phyloP scores from a whole-genome alignment of 2,329 filamentous ascomycete species.

The Aspergillus japonicus region DNA sequence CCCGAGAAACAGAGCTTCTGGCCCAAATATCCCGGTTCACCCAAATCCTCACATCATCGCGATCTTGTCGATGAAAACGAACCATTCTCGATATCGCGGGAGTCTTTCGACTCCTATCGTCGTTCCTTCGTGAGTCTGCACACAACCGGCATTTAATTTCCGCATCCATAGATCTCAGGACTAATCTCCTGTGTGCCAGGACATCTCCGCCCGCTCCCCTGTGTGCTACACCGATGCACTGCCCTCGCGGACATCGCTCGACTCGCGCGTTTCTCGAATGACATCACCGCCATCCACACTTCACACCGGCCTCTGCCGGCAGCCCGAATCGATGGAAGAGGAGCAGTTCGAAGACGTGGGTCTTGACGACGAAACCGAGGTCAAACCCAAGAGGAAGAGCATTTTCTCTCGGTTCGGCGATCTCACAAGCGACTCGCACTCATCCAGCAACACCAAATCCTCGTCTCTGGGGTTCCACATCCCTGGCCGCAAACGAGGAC shows the following conservation, averaged over 20 bases:
- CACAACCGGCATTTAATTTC: conserved; percentile 5
- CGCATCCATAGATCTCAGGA: not conserved
- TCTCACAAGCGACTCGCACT: conserved; percentile 37
- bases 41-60: conserved; percentile 57
- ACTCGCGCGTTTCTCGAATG: conserved; percentile 67
- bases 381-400: conserved; percentile 71
- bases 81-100: conserved; percentile 89
- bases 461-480: conserved; percentile 63
- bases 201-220: conserved; percentile 85
- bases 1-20: conserved; percentile 81
- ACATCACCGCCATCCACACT: conserved; percentile 63
- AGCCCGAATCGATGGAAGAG: conserved; percentile 66
- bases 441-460: conserved; percentile 42
- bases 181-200: conserved; percentile 52
- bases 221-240: conserved; percentile 59
- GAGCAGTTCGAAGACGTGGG: conserved; percentile 90
- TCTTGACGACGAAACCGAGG: conserved; percentile 66
- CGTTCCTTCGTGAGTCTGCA: conserved; percentile 77
- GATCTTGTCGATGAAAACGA: conserved; percentile 78
- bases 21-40: conserved; percentile 53
- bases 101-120: conserved; percentile 95
- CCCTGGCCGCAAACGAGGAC: conserved; percentile 68
- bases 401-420: conserved; percentile 76
- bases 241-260: conserved; percentile 73
- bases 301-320: conserved; percentile 51